A percentile compares a stretch with the other conserved stretches of the same genome.
phyloP scores from a whole-genome alignment of 306 rosid genomes.

The Elaeagnus macrophylla region DNA sequence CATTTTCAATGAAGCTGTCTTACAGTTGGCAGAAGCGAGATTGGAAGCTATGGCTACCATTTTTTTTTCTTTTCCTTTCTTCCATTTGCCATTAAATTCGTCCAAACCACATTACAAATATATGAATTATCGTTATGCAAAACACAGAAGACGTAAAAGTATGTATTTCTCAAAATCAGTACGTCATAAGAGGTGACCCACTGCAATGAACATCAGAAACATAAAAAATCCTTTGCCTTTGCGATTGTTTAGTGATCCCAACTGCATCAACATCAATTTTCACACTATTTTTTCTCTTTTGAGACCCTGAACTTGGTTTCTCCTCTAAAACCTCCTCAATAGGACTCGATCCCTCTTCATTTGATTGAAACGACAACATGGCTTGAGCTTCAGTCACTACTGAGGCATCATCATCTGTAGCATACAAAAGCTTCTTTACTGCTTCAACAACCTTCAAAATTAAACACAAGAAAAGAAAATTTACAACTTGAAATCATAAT shows the following conservation, averaged over 20 bases:
- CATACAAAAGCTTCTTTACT: constrained; percentile 77
- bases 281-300: constrained; percentile 60
- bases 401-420: constrained; percentile 62
- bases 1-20: too few relatives aligned
- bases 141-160: too few relatives aligned
- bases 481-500: too few relatives aligned
- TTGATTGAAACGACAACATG: constrained; percentile 40
- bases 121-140: too few relatives aligned
- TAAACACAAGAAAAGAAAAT: too few relatives aligned
- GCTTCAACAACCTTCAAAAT: constrained; percentile 67
- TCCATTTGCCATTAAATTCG: too few relatives aligned
- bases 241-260: constrained; percentile 46
- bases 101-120: too few relatives aligned
- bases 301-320: constrained; percentile 49
- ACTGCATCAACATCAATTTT: constrained; percentile 66
- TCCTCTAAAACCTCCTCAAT: constrained; percentile 68
- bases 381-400: constrained; percentile 90
- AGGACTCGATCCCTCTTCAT: constrained; percentile 58
- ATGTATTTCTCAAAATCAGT: too few relatives aligned
- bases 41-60: too few relatives aligned
- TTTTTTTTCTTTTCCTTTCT: too few relatives aligned
- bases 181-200: constrained; percentile 88
- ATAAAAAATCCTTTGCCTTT: constrained; percentile 74
- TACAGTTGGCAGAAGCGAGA: too few relatives aligned
- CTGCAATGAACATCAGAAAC: constrained; percentile 77